Base-by-base conservation (phyloP, 2,329 filamentous ascomycete species). In the Phaeoacremonium minimum region DNA sequence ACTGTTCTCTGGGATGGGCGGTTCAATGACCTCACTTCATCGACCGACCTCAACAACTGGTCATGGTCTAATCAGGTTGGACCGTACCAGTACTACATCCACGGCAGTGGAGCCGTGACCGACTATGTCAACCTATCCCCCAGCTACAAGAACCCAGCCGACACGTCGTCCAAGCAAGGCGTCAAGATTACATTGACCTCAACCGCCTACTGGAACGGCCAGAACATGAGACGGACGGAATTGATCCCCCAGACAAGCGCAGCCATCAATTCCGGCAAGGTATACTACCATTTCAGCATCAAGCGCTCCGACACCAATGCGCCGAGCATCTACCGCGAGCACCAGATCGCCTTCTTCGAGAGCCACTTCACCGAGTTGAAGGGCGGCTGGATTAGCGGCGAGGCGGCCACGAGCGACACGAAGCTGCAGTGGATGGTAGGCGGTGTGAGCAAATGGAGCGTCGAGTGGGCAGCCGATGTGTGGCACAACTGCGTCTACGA, bases 401-500 rank as follows among this genome's bases (percentile, higher is more conserved):
- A 56, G 28, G 45, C 49, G 22, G 64, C 57, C 28, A 60, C 56
- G 8, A 48, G 52, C 9, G 64, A 69, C 38, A 58, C 66, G 31
- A 69, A 69, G 43, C 63, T 85, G 41, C 71, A 75, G 46, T 85
- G 80, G 77, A 71, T 75, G 54, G 75, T 77, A 6, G 64, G 67
- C 39, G 69, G 75, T 11, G 58, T 67, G 44, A 69, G 67, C 32
- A 64, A 83, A 46, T 85, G 80, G 79, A 73, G 70, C 46, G 64
- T 67, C 2, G 63, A 70, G 37, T 75, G 80, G 52, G 66, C 66
- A 33, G 66, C 80, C 2, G 76, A 71, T 26, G 71, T 77, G 4
- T 85, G 81, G 81, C 80, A 85, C 55, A 86, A 86, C 53, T 67
- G 84, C 49, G 81, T 79, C 31, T 85, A 85, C 50, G 80, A 78